Percentiles rank a stretch among this genome's conserved stretches.
phyloP scores from a whole-genome alignment of 2,329 filamentous ascomycete species.

The Aureobasidium namibiae region DNA sequence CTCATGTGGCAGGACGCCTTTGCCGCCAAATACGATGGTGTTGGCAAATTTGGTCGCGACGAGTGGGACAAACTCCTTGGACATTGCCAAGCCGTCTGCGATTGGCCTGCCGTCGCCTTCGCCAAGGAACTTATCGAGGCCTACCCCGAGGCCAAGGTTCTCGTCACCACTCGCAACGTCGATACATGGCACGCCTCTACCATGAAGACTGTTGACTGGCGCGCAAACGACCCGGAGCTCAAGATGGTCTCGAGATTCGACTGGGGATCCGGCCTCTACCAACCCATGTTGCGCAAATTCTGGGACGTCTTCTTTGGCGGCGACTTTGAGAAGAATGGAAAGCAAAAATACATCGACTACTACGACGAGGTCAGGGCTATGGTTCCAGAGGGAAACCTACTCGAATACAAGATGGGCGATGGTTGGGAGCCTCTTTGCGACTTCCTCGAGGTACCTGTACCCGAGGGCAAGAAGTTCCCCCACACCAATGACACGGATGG shows the following conservation, averaged over 20 bases:
- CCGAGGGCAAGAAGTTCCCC: conserved; percentile 41
- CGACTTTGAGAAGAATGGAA: conserved; percentile 58
- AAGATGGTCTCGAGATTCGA: conserved; percentile 46
- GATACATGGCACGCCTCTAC: conserved; percentile 56
- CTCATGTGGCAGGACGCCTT: conserved; percentile 65
- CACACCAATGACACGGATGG: conserved; percentile 47
- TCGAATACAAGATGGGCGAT: conserved; percentile 47
- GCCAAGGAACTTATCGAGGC: conserved; percentile 61
- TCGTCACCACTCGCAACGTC: conserved; percentile 59
- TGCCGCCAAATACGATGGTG: conserved; percentile 52
- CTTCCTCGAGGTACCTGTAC: conserved; percentile 45
- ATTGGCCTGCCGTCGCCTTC: conserved; percentile 61
- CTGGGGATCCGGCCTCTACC: conserved; percentile 61
- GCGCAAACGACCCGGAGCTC: conserved; percentile 55
- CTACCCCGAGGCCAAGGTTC: conserved; percentile 64
- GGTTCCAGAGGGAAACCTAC: conserved; percentile 41
- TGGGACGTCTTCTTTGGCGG: conserved; percentile 61
- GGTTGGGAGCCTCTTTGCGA: conserved; percentile 49
- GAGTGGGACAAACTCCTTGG: conserved; percentile 64
- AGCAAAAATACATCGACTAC: conserved; percentile 52
- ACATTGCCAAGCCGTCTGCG: conserved; percentile 57
- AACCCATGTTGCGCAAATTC: conserved; percentile 59
- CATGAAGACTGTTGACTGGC: conserved; percentile 61
- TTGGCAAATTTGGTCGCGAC: conserved; percentile 54
- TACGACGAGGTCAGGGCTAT: conserved; percentile 43